Base-by-base conservation (phyloP, 2,329 filamentous ascomycete species). In the Trichoderma arundinaceum region DNA sequence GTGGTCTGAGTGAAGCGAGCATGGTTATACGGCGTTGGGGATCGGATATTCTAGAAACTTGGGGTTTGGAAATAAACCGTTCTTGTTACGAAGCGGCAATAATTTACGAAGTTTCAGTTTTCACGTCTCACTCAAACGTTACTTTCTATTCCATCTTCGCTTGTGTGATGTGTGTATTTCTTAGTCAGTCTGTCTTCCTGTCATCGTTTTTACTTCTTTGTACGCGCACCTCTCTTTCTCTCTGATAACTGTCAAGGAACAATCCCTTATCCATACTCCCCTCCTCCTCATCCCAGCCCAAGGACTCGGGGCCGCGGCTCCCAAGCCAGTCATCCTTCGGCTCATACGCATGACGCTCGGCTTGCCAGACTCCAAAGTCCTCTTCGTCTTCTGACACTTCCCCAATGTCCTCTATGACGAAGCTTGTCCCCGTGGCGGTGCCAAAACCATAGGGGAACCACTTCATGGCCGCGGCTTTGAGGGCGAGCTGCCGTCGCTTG, bases 381-480 rank as follows among this genome's bases (percentile, higher is more conserved):
- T 81, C 78, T 49, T 81, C 79, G 52, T 80, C 77, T 17, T 81
- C 77, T 7, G 74, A 75, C 9, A 78, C 69, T 44, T 81, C 79
- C 1, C 76, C 80, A 33, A 83, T 75, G 57, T 81, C 79, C 67
- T 82, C 80, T 58, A 83, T 77, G 3, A 81, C 78, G 66, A 83
- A 81, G 12, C 66, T 76, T 0, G 73, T 77, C 2, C 79, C 79
- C 0, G 72, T 78, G 2, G 79, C 78, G 2, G 79, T 77, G 0
- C 82, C 80, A 69, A 76, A 83, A 1, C 80, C 80, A 61, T 81
- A 82, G 0, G 80, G 80, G 58, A 82, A 82, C 71, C 76, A 82
- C 71, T 83, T 83, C 41, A 77, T 69, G 0, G 79, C 81, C 8
- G 77, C 74, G 0, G 79, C 78, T 53, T 79, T 74, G 54, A 74